Evolutionary conservation across 805 yeast species (phyloP).

Genomic region (Ogataea haglerorum): DNA sequence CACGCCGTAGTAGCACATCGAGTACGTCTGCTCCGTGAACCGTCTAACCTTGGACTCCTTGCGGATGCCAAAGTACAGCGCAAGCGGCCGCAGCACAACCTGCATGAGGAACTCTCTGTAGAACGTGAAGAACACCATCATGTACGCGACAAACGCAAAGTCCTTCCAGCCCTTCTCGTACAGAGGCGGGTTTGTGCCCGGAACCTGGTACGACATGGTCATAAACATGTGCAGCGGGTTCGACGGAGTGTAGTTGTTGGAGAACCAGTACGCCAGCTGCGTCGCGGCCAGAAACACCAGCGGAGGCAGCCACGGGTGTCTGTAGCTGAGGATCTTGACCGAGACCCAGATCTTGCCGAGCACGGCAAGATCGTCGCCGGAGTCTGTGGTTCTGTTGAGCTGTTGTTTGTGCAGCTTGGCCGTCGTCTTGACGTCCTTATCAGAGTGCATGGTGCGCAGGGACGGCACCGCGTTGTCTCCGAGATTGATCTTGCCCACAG

Average conservation of each 20-base stretch:
- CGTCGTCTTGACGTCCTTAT: conserved; percentile 40
- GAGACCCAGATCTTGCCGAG: conserved; percentile 53
- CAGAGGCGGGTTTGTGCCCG: conserved; percentile 48
- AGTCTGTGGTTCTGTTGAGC: conserved; percentile 25
- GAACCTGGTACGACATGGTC: conserved; percentile 59
- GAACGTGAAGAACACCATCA: conserved; percentile 86
- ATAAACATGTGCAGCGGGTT: conserved; percentile 66
- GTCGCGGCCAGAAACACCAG: conserved; percentile 43
- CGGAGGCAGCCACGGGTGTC: conserved; percentile 75
- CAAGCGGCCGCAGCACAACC: conserved; percentile 68
- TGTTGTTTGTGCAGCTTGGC: conserved; percentile 31
- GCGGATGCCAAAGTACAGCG: conserved; percentile 48
- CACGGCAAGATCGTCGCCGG: conserved; percentile 49
- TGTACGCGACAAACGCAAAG: conserved; percentile 70
- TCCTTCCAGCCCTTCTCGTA: conserved; percentile 91
- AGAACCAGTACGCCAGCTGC: conserved; percentile 45
- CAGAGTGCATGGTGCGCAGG: conserved; percentile 60
- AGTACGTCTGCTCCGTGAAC: conserved; percentile 91
- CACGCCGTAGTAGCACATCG: conserved; percentile 73
- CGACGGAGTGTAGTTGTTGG: conserved; percentile 53
- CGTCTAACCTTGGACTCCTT: conserved; percentile 61
- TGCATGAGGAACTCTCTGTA: conserved; percentile 91
- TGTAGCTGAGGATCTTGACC: conserved; percentile 52
- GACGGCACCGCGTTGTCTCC: conserved; percentile 73
- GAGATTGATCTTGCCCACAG: conserved; percentile 69